Evolutionary conservation across 345 rosid species (phyloP).

Genomic region (Corchorus capsularis): DNA sequence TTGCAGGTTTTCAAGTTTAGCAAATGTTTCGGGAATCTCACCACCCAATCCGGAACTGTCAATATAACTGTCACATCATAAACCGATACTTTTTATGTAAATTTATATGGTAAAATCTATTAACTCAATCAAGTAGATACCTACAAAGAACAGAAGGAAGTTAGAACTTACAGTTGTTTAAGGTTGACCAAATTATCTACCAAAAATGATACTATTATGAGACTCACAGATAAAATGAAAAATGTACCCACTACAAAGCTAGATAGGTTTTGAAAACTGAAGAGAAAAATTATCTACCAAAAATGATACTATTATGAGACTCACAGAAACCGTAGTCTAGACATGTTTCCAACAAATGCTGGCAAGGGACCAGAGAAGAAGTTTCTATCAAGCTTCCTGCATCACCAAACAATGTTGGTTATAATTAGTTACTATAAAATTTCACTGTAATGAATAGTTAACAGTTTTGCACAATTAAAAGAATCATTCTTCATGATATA

Average conservation of each 20-base stretch:
- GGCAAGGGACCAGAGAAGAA: slow-evolving; percentile 41
- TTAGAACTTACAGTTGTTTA: slow-evolving; percentile 10
- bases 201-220: slow-evolving; percentile 5
- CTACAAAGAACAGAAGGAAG: neutral
- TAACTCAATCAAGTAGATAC: neutral
- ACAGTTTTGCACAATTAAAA: neutral
- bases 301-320: no score
- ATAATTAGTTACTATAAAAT: no score
- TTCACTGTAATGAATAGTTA: no score
- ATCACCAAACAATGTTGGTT: slow-evolving; percentile 2
- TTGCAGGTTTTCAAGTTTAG: slow-evolving; percentile 51
- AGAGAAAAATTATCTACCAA: neutral
- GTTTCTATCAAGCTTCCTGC: slow-evolving; percentile 38
- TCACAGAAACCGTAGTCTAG: slow-evolving; percentile 24
- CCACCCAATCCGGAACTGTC: slow-evolving; percentile 51
- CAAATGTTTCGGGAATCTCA: slow-evolving; percentile 54
- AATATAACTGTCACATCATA: slow-evolving; percentile 15
- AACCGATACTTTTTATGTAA: neutral
- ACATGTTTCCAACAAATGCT: slow-evolving; percentile 31
- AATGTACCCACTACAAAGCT: no score
- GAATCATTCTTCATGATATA: neutral
- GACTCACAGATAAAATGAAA: neutral
- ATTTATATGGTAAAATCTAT: neutral
- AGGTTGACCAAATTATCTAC: slow-evolving; percentile 10
- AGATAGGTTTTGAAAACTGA: no score